These are phyloP conservation scores for Berberis vulgaris DNA, from an alignment of 164 flowering plant species.

Conservation along the genomic window DNA sequence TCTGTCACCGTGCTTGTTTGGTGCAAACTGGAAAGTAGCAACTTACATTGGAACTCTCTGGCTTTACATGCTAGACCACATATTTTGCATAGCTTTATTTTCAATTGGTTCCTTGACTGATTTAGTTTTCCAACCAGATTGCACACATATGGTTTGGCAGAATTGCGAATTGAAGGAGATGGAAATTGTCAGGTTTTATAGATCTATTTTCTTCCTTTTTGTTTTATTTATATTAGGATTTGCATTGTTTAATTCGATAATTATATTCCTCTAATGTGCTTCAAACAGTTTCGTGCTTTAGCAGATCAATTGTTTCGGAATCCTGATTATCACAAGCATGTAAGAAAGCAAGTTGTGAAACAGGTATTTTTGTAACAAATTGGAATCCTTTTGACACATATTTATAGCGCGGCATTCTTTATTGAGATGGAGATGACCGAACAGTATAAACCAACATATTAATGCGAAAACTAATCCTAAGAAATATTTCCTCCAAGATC, in stretches of 20 bases:
- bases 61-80: not conserved
- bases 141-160: conserved; percentile 70
- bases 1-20: too few relatives aligned
- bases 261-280: conserved; percentile 1
- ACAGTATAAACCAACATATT: too few relatives aligned
- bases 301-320: conserved; percentile 85
- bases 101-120: conserved; percentile 4
- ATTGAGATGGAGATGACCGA: not conserved
- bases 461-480: too few relatives aligned
- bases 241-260: not conserved
- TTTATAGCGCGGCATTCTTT: too few relatives aligned
- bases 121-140: conserved; percentile 37
- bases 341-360: conserved; percentile 65
- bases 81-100: not conserved
- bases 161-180: conserved; percentile 86
- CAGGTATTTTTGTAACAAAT: conserved; percentile 38
- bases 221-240: not conserved
- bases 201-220: not conserved
- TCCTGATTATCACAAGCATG: conserved; percentile 80
- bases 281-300: conserved; percentile 81
- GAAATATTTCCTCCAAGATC: too few relatives aligned
- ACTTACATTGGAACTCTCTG: not conserved
- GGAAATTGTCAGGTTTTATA: conserved; percentile 87
- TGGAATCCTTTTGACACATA: not conserved
- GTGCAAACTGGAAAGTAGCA: too few relatives aligned